Evolutionary conservation across 352 stramenopile genomes (phyloP), one percentile per base, ranked within the genome.

Genomic region (Pythium dissotocum): DNA sequence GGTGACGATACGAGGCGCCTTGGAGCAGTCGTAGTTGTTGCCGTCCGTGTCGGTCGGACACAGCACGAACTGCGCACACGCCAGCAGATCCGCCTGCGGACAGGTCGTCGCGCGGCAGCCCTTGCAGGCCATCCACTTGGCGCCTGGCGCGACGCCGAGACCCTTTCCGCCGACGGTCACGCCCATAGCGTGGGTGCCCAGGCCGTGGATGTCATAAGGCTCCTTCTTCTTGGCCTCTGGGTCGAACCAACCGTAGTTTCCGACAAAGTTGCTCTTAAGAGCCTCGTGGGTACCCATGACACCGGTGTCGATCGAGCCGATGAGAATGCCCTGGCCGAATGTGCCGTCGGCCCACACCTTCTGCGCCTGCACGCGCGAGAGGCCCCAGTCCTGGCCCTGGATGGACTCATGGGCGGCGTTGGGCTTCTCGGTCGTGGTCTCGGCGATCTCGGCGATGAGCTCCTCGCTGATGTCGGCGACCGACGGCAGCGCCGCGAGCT

Each of bases 251-350:
- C 67, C 63, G 61, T 69, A 76, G 7, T 40, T 28, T 16, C 42
- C 33, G 48, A 73, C 64, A 33, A 62, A 81, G 59, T 67, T 79
- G 28, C 26, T 51, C 48, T 65, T 66, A 21, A 82, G 63, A 14
- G 61, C 67, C 32, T 75, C 46, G 58, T 82, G 75, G 4, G 61
- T 78, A 28, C 40, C 61, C 1, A 40, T 58, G 4, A 75, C 72
- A 10, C 75, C 75, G 3, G 57, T 71, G 55, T 82, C 75, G 44
- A 82, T 79, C 32, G 54, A 73, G 21, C 55, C 69, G 3, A 82
- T 66, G 46, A 82, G 44, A 6, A 77, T 36, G 33, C 53, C 60
- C 40, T 72, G 44, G 18, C 61, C 75, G 10, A 35, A 70, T 58
- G 71, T 75, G 30, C 59, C 70, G 8, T 30, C 28, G 8, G 63